phyloP scores from a whole-genome alignment of 1,284 basidiomycete species.

The Boletus semigastroideus region DNA sequence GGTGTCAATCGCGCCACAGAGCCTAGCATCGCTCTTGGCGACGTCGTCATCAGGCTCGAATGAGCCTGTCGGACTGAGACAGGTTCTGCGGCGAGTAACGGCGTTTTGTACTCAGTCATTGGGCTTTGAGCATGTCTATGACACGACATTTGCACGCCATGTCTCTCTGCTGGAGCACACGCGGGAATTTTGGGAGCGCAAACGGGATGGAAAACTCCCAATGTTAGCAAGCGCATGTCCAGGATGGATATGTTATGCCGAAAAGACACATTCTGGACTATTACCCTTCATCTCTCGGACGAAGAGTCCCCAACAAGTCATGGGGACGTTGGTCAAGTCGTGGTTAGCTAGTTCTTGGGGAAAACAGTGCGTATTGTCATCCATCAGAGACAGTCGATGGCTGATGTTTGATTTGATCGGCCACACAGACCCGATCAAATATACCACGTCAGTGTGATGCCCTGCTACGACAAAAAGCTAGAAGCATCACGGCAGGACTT shows the following conservation, averaged over 20 bases:
- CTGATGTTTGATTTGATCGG: conserved; percentile 13
- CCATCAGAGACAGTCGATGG: conserved; percentile 1
- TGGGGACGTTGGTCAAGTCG: conserved; percentile 90
- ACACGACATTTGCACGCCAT: conserved; percentile 94
- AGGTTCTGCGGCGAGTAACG: conserved; percentile 68
- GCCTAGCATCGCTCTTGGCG: conserved; percentile 86
- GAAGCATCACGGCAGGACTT: conserved; percentile 95
- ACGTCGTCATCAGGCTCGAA: conserved; percentile 53
- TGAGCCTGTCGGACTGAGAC: conserved; percentile 51
- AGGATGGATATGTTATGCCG: conserved; percentile 99
- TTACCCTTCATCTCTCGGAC: conserved; percentile 86
- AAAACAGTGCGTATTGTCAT: conserved; percentile 53
- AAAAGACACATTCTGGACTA: conserved; percentile 95
- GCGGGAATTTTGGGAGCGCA: conserved; percentile 80
- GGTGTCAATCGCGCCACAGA: conserved; percentile 90
- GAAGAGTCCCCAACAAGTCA: conserved; percentile 92
- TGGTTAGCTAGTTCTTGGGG: conserved; percentile 71
- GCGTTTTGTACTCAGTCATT: conserved; percentile 61
- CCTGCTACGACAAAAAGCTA: conserved; percentile 99
- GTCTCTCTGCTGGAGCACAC: conserved; percentile 82
- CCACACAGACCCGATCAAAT: conserved; percentile 69
- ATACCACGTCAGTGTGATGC: conserved; percentile 98
- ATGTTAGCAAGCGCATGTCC: conserved; percentile 97
- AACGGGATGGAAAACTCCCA: conserved; percentile 55
- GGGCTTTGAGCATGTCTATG: conserved; percentile 79